phyloP scores from a whole-genome alignment of 2,329 filamentous ascomycete species.

The Phyllosticta capitalensis region DNA sequence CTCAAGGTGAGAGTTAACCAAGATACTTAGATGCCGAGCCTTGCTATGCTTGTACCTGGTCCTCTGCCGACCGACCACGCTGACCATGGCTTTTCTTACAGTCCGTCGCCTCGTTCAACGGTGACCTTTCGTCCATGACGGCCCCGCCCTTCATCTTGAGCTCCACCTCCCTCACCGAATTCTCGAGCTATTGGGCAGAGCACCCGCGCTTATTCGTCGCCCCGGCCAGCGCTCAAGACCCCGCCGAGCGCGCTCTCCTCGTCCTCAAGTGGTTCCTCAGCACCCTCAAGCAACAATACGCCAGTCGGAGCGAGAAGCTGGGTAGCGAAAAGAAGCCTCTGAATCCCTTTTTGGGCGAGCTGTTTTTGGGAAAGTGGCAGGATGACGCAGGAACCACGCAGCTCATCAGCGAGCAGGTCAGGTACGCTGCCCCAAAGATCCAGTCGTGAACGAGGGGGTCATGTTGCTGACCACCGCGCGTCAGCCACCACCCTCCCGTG shows the following conservation, averaged over 20 bases:
- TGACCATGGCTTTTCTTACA: constrained; percentile 15
- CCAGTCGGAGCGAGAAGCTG: constrained; percentile 63
- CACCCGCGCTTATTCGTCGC: constrained; percentile 62
- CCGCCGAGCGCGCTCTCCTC: constrained; percentile 70
- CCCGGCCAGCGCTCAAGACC: constrained; percentile 67
- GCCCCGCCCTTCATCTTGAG: constrained; percentile 48
- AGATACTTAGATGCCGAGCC: not conserved
- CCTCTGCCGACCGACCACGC: not conserved
- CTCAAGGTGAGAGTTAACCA: constrained; percentile 32
- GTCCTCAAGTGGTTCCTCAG: constrained; percentile 97
- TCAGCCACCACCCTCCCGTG: constrained; percentile 78
- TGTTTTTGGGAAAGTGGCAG: constrained; percentile 87
- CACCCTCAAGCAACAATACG: constrained; percentile 81
- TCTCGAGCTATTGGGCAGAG: constrained; percentile 49
- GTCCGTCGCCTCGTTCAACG: constrained; percentile 47
- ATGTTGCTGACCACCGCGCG: not conserved
- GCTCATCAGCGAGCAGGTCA: constrained; percentile 89
- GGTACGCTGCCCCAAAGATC: constrained; percentile 32
- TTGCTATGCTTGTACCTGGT: not conserved
- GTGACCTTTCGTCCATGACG: constrained; percentile 47
- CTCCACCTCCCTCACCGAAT: constrained; percentile 46
- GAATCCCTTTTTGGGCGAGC: constrained; percentile 90
- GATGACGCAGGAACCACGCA: constrained; percentile 73
- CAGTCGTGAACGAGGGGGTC: not conserved
- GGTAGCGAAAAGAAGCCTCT: constrained; percentile 96